Percentiles rank a stretch among this genome's conserved stretches.
Conservation (phyloP, 176 grass and related monocot genomes). For the Phragmites australis region DNA sequence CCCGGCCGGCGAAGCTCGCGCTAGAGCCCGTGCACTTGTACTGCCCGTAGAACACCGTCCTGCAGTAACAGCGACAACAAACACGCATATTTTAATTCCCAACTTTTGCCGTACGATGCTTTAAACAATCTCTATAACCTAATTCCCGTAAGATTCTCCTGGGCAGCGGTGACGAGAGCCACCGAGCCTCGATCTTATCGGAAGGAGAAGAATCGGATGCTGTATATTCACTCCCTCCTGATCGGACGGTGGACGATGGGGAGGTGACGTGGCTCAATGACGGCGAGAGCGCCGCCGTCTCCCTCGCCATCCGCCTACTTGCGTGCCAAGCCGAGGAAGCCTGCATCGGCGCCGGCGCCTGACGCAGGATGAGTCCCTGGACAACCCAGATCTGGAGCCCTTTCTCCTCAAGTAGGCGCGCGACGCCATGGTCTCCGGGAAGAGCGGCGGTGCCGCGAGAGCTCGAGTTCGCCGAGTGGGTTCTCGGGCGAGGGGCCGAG, state of each 20-base stretch:
- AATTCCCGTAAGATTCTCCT: no score
- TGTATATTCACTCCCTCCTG: no score
- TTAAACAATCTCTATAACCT: no score
- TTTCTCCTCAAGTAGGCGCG: slow-evolving; percentile 93
- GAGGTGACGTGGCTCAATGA: no score
- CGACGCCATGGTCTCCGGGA: slow-evolving; percentile 77
- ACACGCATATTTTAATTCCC: neutral
- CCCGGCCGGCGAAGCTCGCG: slow-evolving; percentile 59
- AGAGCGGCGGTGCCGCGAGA: slow-evolving; percentile 77
- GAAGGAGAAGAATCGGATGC: no score
- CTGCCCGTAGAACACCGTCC: slow-evolving; percentile 98
- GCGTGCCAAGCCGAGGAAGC: slow-evolving; percentile 45
- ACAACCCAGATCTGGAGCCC: slow-evolving; percentile 99
- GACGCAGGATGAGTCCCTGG: slow-evolving; percentile 63
- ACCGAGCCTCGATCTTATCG: no score
- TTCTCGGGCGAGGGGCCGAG: slow-evolving; percentile 81
- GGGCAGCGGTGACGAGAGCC: no score
- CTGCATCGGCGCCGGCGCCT: neutral
- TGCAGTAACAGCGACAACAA: slow-evolving; percentile 6
- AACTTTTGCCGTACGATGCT: neutral
- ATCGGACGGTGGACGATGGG: no score
- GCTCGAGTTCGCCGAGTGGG: slow-evolving; percentile 83
- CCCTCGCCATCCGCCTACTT: slow-evolving; percentile 55
- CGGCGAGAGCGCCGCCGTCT: slow-evolving; percentile 44
- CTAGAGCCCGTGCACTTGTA: slow-evolving; percentile 81